Percentiles rank a stretch among this genome's conserved stretches.
Evolutionary conservation across 257 asterid species (phyloP).

Genomic region (Solanum appendiculatum): DNA sequence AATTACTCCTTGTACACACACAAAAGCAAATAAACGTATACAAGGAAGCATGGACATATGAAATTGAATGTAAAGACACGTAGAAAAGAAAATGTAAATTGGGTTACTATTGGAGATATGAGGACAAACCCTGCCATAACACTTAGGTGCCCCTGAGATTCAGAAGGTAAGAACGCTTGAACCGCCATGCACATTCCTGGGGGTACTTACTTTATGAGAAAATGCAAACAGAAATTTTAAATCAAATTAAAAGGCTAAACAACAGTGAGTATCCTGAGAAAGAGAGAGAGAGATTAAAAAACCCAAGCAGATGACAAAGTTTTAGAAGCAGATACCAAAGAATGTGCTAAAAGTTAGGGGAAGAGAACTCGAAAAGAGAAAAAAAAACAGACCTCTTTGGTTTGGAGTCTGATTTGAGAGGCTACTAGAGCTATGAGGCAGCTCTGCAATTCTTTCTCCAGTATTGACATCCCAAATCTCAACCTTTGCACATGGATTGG

Average conservation of each 20-base stretch:
- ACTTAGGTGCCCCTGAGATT: slow-evolving; percentile 40
- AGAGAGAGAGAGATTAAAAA: background rate
- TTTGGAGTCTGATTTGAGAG: slow-evolving; percentile 22
- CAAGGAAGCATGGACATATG: background rate
- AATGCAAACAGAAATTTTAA: background rate
- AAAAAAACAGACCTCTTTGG: slow-evolving; percentile 32
- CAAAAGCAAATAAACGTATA: background rate
- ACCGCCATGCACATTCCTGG: slow-evolving; percentile 85
- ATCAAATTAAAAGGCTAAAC: background rate
- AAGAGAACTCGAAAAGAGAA: background rate
- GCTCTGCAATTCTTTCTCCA: slow-evolving; percentile 32
- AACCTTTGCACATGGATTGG: slow-evolving; percentile 18
- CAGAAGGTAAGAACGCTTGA: slow-evolving; percentile 48
- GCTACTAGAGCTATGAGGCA: slow-evolving; percentile 36
- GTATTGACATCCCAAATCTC: slow-evolving; percentile 78
- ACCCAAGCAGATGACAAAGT: background rate
- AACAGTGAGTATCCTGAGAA: background rate
- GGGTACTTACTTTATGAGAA: background rate
- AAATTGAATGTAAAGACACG: background rate
- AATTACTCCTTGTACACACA: background rate
- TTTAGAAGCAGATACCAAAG: background rate
- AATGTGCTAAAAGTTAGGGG: background rate
- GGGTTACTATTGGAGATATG: background rate
- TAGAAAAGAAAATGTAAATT: background rate
- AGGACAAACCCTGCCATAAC: slow-evolving; percentile 45